Conservation (phyloP, 2,329 filamentous ascomycete genomes). For the Colletotrichum cereale region DNA sequence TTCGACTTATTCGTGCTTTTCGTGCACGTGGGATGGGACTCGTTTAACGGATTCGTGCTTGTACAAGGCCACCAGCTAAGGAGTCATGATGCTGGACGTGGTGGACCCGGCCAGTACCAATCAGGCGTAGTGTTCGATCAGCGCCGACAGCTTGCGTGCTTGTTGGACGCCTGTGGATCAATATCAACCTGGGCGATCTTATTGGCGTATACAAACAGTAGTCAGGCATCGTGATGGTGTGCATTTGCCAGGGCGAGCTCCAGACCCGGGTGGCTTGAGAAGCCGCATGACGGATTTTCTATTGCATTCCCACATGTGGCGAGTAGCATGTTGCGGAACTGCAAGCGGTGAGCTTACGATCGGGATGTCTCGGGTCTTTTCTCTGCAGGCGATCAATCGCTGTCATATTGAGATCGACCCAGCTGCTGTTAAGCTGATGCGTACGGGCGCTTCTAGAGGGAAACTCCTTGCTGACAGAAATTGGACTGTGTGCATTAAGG, state of each 20-base stretch:
- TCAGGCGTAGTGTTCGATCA: not conserved
- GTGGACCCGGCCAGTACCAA: not conserved
- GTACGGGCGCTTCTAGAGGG: not conserved
- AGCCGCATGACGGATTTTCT: not conserved
- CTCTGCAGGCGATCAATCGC: not conserved
- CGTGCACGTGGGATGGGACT: not conserved
- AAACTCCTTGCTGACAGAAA: not conserved
- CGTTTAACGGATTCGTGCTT: not conserved
- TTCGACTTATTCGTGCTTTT: too few relatives aligned
- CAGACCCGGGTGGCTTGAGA: not conserved
- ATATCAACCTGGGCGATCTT: not conserved
- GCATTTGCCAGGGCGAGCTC: not conserved
- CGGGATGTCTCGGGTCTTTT: not conserved
- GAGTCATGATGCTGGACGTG: conserved; percentile 2
- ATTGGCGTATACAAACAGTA: not conserved
- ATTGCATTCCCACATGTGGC: not conserved
- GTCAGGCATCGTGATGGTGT: not conserved
- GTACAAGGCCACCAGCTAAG: not conserved
- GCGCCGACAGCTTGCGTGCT: not conserved
- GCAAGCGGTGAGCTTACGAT: not conserved
- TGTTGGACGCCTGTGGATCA: not conserved
- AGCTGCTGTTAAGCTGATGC: too few relatives aligned
- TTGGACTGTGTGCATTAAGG: not conserved
- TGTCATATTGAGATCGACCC: not conserved
- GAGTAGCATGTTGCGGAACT: not conserved